phyloP scores from a whole-genome alignment of 169 alveolate species.

The Cystoisospora suis region DNA sequence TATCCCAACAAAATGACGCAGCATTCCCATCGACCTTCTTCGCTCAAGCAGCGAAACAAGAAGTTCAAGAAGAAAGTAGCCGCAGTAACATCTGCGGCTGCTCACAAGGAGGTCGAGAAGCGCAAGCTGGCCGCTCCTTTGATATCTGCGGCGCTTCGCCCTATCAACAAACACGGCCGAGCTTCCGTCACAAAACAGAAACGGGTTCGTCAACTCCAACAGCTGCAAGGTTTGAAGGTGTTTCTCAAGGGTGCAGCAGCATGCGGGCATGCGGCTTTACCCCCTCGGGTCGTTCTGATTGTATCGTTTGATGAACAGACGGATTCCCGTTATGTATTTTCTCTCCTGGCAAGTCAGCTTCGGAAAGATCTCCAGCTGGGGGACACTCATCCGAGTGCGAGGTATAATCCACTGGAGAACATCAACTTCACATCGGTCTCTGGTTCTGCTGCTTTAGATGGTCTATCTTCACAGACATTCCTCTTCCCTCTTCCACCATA shows the following conservation, averaged over 20 bases:
- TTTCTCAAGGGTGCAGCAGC: slow-evolving; percentile 24
- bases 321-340: neutral
- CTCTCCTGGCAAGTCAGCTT: slow-evolving; percentile 21
- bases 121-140: slow-evolving; percentile 37
- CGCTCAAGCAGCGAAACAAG: slow-evolving; percentile 66
- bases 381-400: neutral
- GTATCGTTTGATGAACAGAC: slow-evolving; percentile 1
- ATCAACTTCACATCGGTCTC: slow-evolving; percentile 43
- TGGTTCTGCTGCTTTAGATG: neutral
- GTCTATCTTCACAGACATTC: neutral
- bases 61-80: slow-evolving; percentile 55
- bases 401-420: slow-evolving; percentile 45
- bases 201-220: neutral
- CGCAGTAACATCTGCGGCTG: slow-evolving; percentile 36
- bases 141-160: neutral
- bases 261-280: slow-evolving; percentile 29
- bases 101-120: slow-evolving; percentile 47
- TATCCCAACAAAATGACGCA: neutral
- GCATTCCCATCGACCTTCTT: slow-evolving; percentile 54
- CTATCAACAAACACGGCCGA: neutral
- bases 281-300: slow-evolving; percentile 16
- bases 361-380: neutral
- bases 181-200: slow-evolving; percentile 3
- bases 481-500: slow-evolving; percentile 51
- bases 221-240: neutral